phyloP scores from a whole-genome alignment of 2,329 filamentous ascomycete species.

The Trichoderma sp. region DNA sequence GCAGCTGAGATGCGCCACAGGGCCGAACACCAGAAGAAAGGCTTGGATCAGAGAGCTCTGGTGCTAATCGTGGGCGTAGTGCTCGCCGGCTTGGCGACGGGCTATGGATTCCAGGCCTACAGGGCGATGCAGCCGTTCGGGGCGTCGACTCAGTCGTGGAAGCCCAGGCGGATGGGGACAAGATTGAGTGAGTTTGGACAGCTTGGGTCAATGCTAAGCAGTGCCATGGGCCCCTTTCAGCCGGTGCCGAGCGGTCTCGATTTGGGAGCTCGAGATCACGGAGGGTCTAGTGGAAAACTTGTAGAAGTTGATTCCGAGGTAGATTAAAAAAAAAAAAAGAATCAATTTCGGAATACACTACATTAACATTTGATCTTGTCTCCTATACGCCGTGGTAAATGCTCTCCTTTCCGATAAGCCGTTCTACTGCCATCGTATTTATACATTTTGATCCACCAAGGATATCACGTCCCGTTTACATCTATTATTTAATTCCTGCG shows the following conservation, averaged over 20 bases:
- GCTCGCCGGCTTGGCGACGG: constrained; percentile 37
- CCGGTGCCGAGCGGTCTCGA: constrained; percentile 19
- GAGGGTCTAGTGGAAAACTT: constrained; percentile 26
- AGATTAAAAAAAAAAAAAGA: constrained; percentile 27
- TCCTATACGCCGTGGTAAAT: not conserved
- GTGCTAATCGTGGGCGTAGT: constrained; percentile 34
- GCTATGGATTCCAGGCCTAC: constrained; percentile 41
- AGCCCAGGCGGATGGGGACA: constrained; percentile 29
- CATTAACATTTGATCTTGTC: constrained; percentile 24
- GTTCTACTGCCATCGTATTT: not conserved
- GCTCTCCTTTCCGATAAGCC: not conserved
- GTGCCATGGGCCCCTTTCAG: constrained; percentile 31
- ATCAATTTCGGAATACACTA: not conserved
- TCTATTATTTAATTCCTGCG: constrained; percentile 5
- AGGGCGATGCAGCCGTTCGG: constrained; percentile 45
- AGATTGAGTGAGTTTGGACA: constrained; percentile 45
- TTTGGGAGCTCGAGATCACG: not conserved
- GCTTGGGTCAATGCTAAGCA: constrained; percentile 44
- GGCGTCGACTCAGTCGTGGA: constrained; percentile 43
- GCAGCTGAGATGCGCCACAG: constrained; percentile 37
- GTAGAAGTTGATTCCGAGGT: constrained; percentile 38
- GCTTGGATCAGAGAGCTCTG: constrained; percentile 34
- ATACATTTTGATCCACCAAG: not conserved
- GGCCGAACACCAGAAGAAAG: constrained; percentile 33
- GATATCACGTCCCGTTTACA: not conserved